These are phyloP conservation scores for Neurospora sp. DNA, from an alignment of 495 filamentous ascomycete species.

Conservation along the genomic window DNA sequence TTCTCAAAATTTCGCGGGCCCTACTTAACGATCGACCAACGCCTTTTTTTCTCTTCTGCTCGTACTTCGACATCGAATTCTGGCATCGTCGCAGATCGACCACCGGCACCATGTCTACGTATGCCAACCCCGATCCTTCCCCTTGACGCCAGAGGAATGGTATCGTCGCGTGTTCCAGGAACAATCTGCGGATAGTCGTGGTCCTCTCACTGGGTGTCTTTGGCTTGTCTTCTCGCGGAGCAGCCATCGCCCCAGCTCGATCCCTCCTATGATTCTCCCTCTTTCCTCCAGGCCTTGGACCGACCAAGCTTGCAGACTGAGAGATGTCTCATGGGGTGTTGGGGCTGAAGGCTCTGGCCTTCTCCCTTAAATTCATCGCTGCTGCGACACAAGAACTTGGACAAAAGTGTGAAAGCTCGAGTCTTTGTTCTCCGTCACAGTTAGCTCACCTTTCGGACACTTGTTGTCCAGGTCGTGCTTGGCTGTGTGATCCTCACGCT, in stretches of 20 bases:
- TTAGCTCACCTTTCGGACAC: background rate
- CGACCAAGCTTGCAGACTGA: conserved; percentile 33
- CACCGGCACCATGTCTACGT: conserved; percentile 52
- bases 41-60: conserved; percentile 10
- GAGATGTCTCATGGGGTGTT: conserved; percentile 60
- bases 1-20: conserved; percentile 4
- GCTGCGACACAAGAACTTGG: conserved; percentile 26
- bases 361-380: conserved; percentile 82
- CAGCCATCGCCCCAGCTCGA: conserved; percentile 62
- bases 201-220: conserved; percentile 66
- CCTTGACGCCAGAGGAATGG: conserved; percentile 35
- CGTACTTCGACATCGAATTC: conserved; percentile 4
- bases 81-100: conserved; percentile 18
- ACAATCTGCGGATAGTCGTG: conserved; percentile 55
- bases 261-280: conserved; percentile 54
- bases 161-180: conserved; percentile 42
- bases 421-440: conserved; percentile 14
- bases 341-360: conserved; percentile 59
- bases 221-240: conserved; percentile 17
- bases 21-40: conserved; percentile 7
- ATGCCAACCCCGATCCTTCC: conserved; percentile 41
- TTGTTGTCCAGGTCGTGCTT: conserved; percentile 2
- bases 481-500: background rate
- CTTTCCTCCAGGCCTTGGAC: conserved; percentile 35
- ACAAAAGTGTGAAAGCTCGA: background rate